Evolutionary conservation across 768 basidiomycete genomes (phyloP).

Genomic region (Collybiopsis confluens): DNA sequence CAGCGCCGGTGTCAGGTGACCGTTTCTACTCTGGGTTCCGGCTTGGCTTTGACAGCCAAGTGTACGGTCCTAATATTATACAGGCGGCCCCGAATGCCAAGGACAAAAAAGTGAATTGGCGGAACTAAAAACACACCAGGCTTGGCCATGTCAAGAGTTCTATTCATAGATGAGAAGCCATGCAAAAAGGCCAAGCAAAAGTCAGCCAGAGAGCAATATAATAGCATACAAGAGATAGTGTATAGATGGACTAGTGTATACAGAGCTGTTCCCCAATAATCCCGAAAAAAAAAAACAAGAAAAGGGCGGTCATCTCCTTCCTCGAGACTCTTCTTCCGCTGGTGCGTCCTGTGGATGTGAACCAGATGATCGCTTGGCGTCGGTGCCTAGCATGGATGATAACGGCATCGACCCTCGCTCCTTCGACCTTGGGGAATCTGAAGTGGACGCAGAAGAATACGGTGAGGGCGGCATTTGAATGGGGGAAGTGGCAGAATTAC

Average conservation of each 20-base stretch:
- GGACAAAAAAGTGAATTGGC: too few relatives aligned
- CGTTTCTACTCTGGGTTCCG: too few relatives aligned
- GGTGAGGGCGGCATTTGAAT: constrained; percentile 68
- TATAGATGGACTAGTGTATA: too few relatives aligned
- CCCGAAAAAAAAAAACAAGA: background rate
- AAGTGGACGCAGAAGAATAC: constrained; percentile 62
- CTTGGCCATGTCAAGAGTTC: background rate
- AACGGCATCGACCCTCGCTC: constrained; percentile 78
- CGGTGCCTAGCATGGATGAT: constrained; percentile 51
- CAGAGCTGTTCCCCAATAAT: too few relatives aligned
- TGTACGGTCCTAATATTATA: too few relatives aligned
- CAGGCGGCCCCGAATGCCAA: too few relatives aligned
- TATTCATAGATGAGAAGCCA: background rate
- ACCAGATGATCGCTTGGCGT: background rate
- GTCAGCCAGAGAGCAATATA: too few relatives aligned
- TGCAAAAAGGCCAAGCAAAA: too few relatives aligned
- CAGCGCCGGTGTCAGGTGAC: too few relatives aligned
- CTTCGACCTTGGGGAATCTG: constrained; percentile 54
- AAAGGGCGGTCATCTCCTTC: background rate
- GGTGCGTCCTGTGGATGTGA: background rate
- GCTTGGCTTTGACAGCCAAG: too few relatives aligned
- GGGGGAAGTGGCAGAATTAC: constrained; percentile 21
- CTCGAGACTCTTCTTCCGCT: background rate
- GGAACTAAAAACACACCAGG: too few relatives aligned
- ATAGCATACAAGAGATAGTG: too few relatives aligned